phyloP scores from a whole-genome alignment of 1,284 basidiomycete genomes.

The Ceratobasidium sp. region DNA sequence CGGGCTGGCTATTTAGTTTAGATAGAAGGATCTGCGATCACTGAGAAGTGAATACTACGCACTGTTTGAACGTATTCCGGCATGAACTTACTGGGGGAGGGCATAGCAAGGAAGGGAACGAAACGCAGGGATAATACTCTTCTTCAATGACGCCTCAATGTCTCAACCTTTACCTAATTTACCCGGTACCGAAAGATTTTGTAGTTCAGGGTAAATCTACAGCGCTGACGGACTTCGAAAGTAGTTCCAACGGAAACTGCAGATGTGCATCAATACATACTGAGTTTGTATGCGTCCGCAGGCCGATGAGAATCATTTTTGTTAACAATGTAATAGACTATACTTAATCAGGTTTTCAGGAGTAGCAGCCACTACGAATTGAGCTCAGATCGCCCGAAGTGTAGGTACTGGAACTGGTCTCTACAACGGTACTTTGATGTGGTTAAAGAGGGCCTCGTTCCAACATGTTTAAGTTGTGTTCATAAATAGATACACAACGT shows the following conservation, averaged over 20 bases:
- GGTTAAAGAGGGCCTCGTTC: no score
- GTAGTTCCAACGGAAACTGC: background rate
- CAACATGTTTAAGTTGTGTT: no score
- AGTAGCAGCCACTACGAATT: slow-evolving; percentile 17
- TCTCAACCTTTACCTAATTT: slow-evolving; percentile 42
- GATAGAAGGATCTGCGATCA: slow-evolving; percentile 39
- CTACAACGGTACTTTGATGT: no score
- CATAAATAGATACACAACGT: no score
- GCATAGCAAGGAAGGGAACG: slow-evolving; percentile 38
- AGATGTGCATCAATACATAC: background rate
- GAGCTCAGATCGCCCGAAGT: no score
- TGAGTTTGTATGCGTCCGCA: slow-evolving; percentile 22
- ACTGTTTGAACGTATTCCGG: background rate
- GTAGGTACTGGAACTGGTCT: no score
- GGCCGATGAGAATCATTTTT: background rate
- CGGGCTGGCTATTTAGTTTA: slow-evolving; percentile 13
- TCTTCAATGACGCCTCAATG: slow-evolving; percentile 41
- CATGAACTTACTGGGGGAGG: slow-evolving; percentile 19
- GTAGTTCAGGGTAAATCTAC: slow-evolving; percentile 45
- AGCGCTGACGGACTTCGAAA: slow-evolving; percentile 16
- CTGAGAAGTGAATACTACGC: background rate
- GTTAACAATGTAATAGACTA: slow-evolving; percentile 11
- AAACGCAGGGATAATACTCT: slow-evolving; percentile 50
- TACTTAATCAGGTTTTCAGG: slow-evolving; percentile 4
- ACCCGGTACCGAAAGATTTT: slow-evolving; percentile 45